Evolutionary conservation across 768 basidiomycete genomes (phyloP).

Genomic region (Leccinum rimulosum): DNA sequence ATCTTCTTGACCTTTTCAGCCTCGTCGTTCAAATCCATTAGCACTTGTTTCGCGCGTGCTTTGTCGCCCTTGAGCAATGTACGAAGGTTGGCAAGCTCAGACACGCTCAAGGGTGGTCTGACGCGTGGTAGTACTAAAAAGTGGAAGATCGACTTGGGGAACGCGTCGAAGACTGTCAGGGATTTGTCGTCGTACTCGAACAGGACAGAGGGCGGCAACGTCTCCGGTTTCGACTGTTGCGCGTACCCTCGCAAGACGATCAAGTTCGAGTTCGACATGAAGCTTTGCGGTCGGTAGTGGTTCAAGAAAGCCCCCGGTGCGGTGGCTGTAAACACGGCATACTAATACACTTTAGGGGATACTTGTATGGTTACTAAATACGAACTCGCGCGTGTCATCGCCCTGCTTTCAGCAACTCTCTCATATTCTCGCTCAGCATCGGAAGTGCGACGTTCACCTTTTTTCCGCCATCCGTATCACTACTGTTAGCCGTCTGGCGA

Average conservation of each 20-base stretch:
- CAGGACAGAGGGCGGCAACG: slow-evolving; percentile 58
- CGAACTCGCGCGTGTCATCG: slow-evolving; percentile 23
- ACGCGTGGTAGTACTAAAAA: slow-evolving; percentile 78
- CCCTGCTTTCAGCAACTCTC: slow-evolving; percentile 53
- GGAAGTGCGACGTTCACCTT: slow-evolving; percentile 40
- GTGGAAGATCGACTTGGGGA: slow-evolving; percentile 84
- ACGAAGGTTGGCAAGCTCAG: slow-evolving; percentile 52
- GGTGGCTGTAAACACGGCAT: slow-evolving; percentile 4
- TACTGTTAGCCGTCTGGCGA: slow-evolving; percentile 24
- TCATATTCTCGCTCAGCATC: slow-evolving; percentile 58
- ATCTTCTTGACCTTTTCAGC: slow-evolving; percentile 54
- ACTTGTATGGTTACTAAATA: neutral
- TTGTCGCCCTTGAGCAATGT: slow-evolving; percentile 55
- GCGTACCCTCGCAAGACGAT: slow-evolving; percentile 65
- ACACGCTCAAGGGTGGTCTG: slow-evolving; percentile 28
- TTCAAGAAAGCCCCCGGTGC: neutral
- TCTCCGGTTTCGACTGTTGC: slow-evolving; percentile 41
- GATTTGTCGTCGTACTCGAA: slow-evolving; percentile 54
- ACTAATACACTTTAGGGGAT: slow-evolving; percentile 12
- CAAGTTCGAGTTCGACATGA: slow-evolving; percentile 43
- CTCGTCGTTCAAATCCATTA: slow-evolving; percentile 53
- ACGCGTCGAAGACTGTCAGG: slow-evolving; percentile 71
- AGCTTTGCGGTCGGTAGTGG: neutral
- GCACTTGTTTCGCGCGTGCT: slow-evolving; percentile 49
- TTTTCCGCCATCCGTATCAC: slow-evolving; percentile 9